Evolutionary conservation across 2,329 filamentous ascomycete genomes (phyloP).

Genomic region (Aspergillus ustus): DNA sequence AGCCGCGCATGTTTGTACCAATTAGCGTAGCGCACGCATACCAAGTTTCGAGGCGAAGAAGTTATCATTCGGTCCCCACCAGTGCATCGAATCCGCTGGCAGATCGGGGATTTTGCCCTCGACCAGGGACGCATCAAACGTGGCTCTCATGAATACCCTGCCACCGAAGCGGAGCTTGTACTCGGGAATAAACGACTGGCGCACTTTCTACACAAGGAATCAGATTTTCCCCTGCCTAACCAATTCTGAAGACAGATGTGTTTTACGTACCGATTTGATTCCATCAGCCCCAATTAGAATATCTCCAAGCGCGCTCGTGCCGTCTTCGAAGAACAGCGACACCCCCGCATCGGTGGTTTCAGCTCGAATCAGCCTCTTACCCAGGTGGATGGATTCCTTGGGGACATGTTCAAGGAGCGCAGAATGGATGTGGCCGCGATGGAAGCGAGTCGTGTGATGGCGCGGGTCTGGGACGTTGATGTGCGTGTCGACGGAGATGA

Average conservation of each 20-base stretch:
- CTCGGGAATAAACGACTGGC: conserved; percentile 49
- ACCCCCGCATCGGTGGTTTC: conserved; percentile 37
- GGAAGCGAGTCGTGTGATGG: conserved; percentile 53
- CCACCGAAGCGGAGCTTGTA: conserved; percentile 50
- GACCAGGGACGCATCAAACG: conserved; percentile 49
- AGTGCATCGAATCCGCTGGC: conserved; percentile 49
- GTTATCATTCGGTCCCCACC: conserved; percentile 49
- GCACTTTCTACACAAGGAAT: conserved; percentile 24
- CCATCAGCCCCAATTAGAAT: conserved; percentile 60
- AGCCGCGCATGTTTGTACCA: no score
- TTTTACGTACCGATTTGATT: conserved; percentile 55
- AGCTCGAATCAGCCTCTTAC: conserved; percentile 48
- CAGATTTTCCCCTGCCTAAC: no score
- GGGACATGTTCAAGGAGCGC: conserved; percentile 54
- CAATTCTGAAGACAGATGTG: no score
- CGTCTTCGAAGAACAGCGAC: conserved; percentile 54
- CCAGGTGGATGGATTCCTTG: conserved; percentile 47
- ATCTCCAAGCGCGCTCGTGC: conserved; percentile 49
- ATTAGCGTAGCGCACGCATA: conserved; percentile 8
- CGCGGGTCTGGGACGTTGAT: conserved; percentile 35
- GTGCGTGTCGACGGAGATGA: conserved; percentile 47
- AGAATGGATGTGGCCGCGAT: conserved; percentile 56
- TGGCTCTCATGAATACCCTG: conserved; percentile 52
- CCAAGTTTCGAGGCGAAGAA: conserved; percentile 53
- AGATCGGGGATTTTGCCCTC: conserved; percentile 43